Evolutionary conservation across 2,329 filamentous ascomycete genomes (phyloP).

Genomic region (Penicillium sp.): DNA sequence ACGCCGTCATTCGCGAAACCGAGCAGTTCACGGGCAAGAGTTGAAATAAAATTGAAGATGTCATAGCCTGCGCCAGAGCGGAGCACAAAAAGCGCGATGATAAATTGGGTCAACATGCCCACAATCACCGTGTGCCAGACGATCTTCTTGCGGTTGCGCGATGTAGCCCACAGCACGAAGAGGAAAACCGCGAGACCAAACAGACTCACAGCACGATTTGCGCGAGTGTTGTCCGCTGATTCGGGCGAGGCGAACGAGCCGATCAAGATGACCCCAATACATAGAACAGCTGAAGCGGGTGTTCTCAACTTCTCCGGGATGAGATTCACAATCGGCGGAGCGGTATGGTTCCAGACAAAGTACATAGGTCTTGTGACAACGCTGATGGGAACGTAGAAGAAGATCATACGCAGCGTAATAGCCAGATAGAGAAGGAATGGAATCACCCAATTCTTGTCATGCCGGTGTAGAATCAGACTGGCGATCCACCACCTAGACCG

Average conservation of each 20-base stretch:
- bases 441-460: constrained; percentile 78
- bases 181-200: constrained; percentile 78
- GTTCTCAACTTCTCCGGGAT: constrained; percentile 71
- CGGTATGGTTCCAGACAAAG: constrained; percentile 69
- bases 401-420: constrained; percentile 74
- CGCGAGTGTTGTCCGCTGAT: constrained; percentile 74
- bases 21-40: constrained; percentile 72
- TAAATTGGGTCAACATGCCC: constrained; percentile 85
- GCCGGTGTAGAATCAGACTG: constrained; percentile 70
- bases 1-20: constrained; percentile 76
- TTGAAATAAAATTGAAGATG: constrained; percentile 88
- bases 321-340: constrained; percentile 59
- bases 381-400: constrained; percentile 71
- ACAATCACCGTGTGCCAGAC: constrained; percentile 80
- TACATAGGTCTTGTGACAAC: constrained; percentile 69
- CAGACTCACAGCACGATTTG: constrained; percentile 78
- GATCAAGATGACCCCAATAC: constrained; percentile 74
- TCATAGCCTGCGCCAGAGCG: constrained; percentile 80
- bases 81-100: constrained; percentile 86
- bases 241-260: constrained; percentile 77
- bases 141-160: constrained; percentile 65
- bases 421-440: constrained; percentile 81
- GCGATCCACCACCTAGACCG: constrained; percentile 73
- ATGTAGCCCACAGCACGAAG: constrained; percentile 69
- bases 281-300: constrained; percentile 64